Conservation (phyloP, 306 rosid genomes). For the Medicago truncatula region MtrunA17r5.0-ANR NC_053045.1:42565501-42566000, state of each 20-base stretch:
- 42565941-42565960: conserved; percentile 71
- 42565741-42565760: conserved; percentile 55
- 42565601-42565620: conserved; percentile 53
- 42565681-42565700: conserved; percentile 64
- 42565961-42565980: conserved; percentile 66
- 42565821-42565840: conserved; percentile 20
- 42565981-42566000: conserved; percentile 46
- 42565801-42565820: conserved; percentile 13
- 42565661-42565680: conserved; percentile 53
- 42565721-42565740: conserved; percentile 50
- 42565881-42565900: conserved; percentile 49
- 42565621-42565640: conserved; percentile 32
- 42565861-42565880: conserved; percentile 62
- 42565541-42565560: conserved; percentile 54
- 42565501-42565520: conserved; percentile 50
- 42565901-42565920: conserved; percentile 81
- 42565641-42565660: conserved; percentile 32
- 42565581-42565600: conserved; percentile 67
- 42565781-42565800: conserved; percentile 60
- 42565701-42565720: conserved; percentile 49
- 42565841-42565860: conserved; percentile 36
- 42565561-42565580: conserved; percentile 63
- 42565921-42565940: conserved; percentile 50
- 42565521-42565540: conserved; percentile 41
- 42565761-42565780: conserved; percentile 57